Evolutionary conservation across 306 rosid genomes (phyloP), one percentile per base, ranked within the genome.

Genomic region (Potentilla sterilis): DNA sequence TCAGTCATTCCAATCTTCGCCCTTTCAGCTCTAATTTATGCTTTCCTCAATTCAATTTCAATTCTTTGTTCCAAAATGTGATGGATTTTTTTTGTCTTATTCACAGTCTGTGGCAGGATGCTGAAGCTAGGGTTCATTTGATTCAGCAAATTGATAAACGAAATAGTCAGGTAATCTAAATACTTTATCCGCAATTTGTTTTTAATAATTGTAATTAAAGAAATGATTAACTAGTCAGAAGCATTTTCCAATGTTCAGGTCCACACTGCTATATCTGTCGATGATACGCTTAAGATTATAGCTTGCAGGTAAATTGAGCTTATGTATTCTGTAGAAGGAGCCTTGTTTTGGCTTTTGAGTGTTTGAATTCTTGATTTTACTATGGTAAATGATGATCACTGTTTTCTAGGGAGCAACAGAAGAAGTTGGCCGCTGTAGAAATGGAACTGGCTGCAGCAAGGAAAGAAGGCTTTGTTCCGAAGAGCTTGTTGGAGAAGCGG

Each of bases 71-170:
- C 18, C 37, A 6, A 21, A 32, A 28, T 1, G 52, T 32, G 62
- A 66, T 59, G n/a, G 40, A 18, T 62, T 47, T 68, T 63, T 62
- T 48, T 19, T 44, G 43, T 67, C 52, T 7, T 41, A 24, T 66
- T 78, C 52, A 70, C 64, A 90, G 96, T 73, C 55, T 90, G 18
- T 90, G 91, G 91, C 96, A 85, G 80, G 96, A 90, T 38, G 88
- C 96, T n/a, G 77, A 78, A 48, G 84, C 70, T 62, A 83, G 96
- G 76, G 89, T 77, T 9, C 76, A 82, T 84, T 82, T 91, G 81
- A 75, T 88, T 43, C 71, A 79, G 58, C 83, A 82, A 83, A 87
- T 90, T 51, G 80, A 79, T 54, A 82, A 77, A 73, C 83, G 67
- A 77, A 79, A 41, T 59, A 83, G 73, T 76, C 90, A 81, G 90